phyloP scores from a whole-genome alignment of 1,139 yeast genomes.

The Pichia sp. region DNA sequence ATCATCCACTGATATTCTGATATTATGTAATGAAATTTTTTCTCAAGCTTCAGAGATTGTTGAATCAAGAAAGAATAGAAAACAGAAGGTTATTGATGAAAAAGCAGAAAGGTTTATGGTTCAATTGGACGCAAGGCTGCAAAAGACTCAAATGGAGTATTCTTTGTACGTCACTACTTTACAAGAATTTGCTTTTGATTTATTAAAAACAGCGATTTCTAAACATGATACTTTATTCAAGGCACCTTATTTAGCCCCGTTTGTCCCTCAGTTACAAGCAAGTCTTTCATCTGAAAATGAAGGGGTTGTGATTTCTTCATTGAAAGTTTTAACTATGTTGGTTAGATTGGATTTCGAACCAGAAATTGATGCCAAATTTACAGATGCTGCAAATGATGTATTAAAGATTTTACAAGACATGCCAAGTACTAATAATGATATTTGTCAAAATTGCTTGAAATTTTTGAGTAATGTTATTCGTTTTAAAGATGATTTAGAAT shows the following conservation, averaged over 20 bases:
- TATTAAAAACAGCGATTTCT: slow-evolving; percentile 65
- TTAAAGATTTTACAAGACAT: slow-evolving; percentile 65
- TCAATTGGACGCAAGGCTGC: slow-evolving; percentile 53
- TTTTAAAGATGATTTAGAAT: slow-evolving; percentile 55
- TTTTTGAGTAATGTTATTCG: slow-evolving; percentile 69
- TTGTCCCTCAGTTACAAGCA: slow-evolving; percentile 63
- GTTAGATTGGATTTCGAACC: slow-evolving; percentile 60
- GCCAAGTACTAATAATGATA: slow-evolving; percentile 70
- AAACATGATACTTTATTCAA: slow-evolving; percentile 54
- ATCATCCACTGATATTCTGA: slow-evolving; percentile 51
- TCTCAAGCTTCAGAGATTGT: slow-evolving; percentile 42
- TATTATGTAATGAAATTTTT: slow-evolving; percentile 70
- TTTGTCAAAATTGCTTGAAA: slow-evolving; percentile 78
- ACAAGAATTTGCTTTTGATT: slow-evolving; percentile 74
- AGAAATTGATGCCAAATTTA: slow-evolving; percentile 47
- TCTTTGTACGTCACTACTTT: slow-evolving; percentile 50
- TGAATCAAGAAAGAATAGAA: slow-evolving; percentile 23
- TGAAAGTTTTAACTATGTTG: slow-evolving; percentile 56
- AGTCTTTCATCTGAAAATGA: slow-evolving; percentile 65
- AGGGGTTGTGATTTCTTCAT: slow-evolving; percentile 61
- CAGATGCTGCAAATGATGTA: slow-evolving; percentile 55
- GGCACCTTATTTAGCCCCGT: slow-evolving; percentile 59
- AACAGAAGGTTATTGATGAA: slow-evolving; percentile 27
- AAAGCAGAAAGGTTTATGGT: slow-evolving; percentile 55
- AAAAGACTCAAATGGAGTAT: slow-evolving; percentile 46